A percentile compares a stretch with the other conserved stretches of the same genome.
Evolutionary conservation across 129 eudicot genomes (phyloP).

Genomic region (Tagetes erecta): DNA sequence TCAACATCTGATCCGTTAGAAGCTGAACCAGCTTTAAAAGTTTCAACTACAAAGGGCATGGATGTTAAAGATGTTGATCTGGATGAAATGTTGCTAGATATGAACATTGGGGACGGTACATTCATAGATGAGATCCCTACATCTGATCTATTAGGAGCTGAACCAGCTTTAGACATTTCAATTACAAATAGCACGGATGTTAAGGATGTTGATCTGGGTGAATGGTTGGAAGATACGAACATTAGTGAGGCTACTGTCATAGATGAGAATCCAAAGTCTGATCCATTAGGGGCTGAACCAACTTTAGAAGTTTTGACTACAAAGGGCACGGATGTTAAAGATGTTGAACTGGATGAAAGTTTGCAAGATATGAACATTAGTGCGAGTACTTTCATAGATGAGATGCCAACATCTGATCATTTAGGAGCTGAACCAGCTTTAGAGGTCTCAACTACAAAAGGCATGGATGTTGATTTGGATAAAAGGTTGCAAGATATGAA

Average conservation of each 20-base stretch:
- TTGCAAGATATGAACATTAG: too few relatives aligned
- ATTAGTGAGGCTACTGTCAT: not conserved
- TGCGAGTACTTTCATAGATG: conserved; percentile 9
- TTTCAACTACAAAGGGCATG: conserved; percentile 7
- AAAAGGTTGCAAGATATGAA: too few relatives aligned
- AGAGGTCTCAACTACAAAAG: conserved; percentile 15
- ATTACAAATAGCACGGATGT: conserved; percentile 19
- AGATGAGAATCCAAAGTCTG: conserved; percentile 15
- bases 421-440: conserved; percentile 18
- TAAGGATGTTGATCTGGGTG: conserved; percentile 15
- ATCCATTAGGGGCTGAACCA: conserved; percentile 26
- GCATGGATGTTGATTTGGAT: not conserved
- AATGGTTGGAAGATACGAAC: too few relatives aligned
- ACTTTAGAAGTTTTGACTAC: conserved; percentile 16
- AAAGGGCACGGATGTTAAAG: conserved; percentile 4
- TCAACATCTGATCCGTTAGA: conserved; percentile 15
- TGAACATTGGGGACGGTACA: not conserved
- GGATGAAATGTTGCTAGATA: too few relatives aligned
- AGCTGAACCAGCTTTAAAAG: conserved; percentile 17
- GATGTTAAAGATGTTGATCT: conserved; percentile 23
- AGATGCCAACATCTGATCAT: conserved; percentile 11
- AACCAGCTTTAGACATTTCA: conserved; percentile 20
- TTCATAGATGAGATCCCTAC: not conserved
- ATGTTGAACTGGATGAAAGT: not conserved
- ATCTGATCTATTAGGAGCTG: conserved; percentile 25